These are phyloP conservation scores for Halteria grandinella DNA, from an alignment of 73 alveolate species.

Conservation along the genomic window DNA sequence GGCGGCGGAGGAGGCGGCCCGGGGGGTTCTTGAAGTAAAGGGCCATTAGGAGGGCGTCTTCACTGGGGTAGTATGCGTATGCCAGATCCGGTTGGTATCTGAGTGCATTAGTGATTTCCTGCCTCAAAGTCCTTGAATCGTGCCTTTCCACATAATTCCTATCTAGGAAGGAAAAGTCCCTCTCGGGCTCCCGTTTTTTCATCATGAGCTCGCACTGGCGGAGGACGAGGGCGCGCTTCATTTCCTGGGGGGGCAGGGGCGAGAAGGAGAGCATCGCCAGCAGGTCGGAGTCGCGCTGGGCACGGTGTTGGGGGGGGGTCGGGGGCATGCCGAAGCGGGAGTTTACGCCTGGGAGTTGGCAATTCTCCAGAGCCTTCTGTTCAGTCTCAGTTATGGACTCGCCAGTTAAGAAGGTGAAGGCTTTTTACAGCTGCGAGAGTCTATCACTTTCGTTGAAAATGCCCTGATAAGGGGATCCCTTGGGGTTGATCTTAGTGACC, in stretches of 20 bases:
- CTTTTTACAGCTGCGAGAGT: neutral
- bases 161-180: slow-evolving; percentile 76
- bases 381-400: slow-evolving; percentile 4
- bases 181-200: slow-evolving; percentile 75
- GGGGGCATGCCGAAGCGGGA: slow-evolving; percentile 37
- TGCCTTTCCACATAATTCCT: slow-evolving; percentile 80
- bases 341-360: slow-evolving; percentile 49
- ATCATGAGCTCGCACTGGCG: slow-evolving; percentile 65
- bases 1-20: slow-evolving; percentile 85
- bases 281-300: slow-evolving; percentile 51
- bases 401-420: slow-evolving; percentile 8
- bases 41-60: slow-evolving; percentile 75
- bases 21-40: slow-evolving; percentile 85
- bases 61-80: slow-evolving; percentile 70
- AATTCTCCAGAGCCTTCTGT: slow-evolving; percentile 1
- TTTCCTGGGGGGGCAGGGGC: slow-evolving; percentile 34
- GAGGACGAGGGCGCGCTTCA: slow-evolving; percentile 45
- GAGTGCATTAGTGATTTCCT: slow-evolving; percentile 61
- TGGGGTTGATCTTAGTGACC: neutral
- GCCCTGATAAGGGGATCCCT: slow-evolving; percentile 6
- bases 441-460: slow-evolving; percentile 8
- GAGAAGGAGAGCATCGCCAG: slow-evolving; percentile 51
- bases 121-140: slow-evolving; percentile 65
- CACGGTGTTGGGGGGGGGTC: neutral
- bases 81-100: slow-evolving; percentile 75